Base-by-base conservation (phyloP, 129 eudicot species). In the Pittosporum tobira region DNA sequence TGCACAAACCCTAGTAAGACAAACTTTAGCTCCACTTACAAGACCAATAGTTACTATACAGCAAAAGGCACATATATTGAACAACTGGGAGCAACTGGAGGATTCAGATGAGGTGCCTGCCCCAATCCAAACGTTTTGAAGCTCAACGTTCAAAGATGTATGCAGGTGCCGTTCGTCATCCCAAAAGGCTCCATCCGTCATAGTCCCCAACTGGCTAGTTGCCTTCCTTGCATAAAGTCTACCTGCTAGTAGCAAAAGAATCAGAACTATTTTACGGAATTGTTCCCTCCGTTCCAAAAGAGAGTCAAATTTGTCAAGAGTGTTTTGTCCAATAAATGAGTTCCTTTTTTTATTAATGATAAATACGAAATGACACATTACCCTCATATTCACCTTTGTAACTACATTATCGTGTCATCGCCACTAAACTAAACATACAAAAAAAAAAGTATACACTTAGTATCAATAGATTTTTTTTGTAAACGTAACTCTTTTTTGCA, bases 1-100 rank as follows among this genome's bases (percentile, higher is more conserved):
- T 71, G 50, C 62, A 70, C 67, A 76, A 59, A 60, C 64, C 69
- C 65, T 70, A 66, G 65, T 66, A 57, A 59, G 53, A 25, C 30
- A 62, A 72, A 57, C 59, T 51, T 67, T 57, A 37, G 47, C 26
- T 21, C 70, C 66, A 29, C 45, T 48, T n/a, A 29, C 23, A 63
- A 61, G 67, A 51, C 29, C 62, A 49, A 61, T 55, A 51, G 55
- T 62, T 74, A 68, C 81, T 78, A 78, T 70, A 82, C 77, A 77
- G 12, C 79, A 74, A 57, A n/a, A 71, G 53, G 64, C 63, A 75
- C 58, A 67, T 13, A 73, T 74, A 74, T 67, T 57, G 52, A 60
- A 64, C 78, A 70, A 42, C 71, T 63, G 19, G 61, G 62, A 54
- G 56, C 71, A 37, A 69, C 42, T 49, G 25, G 36, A 56, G 49